phyloP scores from a whole-genome alignment of 192 early-diverging fungal species.

The Linnemannia exigua region DNA sequence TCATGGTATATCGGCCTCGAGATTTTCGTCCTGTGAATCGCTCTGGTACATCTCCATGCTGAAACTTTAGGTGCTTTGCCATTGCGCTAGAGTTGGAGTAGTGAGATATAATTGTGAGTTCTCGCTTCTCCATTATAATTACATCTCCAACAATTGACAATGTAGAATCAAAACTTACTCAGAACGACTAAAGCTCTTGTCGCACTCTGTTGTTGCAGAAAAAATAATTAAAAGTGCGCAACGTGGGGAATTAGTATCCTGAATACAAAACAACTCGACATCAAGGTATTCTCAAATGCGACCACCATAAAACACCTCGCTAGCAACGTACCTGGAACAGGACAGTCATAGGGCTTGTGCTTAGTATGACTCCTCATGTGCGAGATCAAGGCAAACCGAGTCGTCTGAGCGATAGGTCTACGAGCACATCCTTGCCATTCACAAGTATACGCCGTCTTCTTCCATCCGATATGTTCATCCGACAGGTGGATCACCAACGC shows the following conservation, averaged over 20 bases:
- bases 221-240: not conserved
- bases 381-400: slow-evolving; percentile 70
- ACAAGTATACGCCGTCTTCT: slow-evolving; percentile 66
- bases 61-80: slow-evolving; percentile 54
- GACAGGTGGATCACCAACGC: slow-evolving; percentile 60
- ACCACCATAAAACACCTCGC: not conserved
- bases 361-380: slow-evolving; percentile 73
- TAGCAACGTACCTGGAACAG: slow-evolving; percentile 38
- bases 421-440: slow-evolving; percentile 69
- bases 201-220: slow-evolving; percentile 32
- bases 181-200: slow-evolving; percentile 57
- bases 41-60: slow-evolving; percentile 54
- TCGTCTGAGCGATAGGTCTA: slow-evolving; percentile 63
- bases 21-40: slow-evolving; percentile 55
- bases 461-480: slow-evolving; percentile 73
- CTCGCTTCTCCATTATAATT: not conserved
- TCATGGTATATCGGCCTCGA: slow-evolving; percentile 53
- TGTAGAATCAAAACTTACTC: slow-evolving; percentile 17
- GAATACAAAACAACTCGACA: not conserved
- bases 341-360: slow-evolving; percentile 72
- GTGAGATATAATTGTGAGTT: not conserved
- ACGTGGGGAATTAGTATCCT: not conserved
- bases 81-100: slow-evolving; percentile 24
- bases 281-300: not conserved
- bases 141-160: not conserved